A percentile compares a stretch with the other conserved stretches of the same genome.
phyloP scores from a whole-genome alignment of 306 rosid genomes.

The Spatholobus suberectus region DNA sequence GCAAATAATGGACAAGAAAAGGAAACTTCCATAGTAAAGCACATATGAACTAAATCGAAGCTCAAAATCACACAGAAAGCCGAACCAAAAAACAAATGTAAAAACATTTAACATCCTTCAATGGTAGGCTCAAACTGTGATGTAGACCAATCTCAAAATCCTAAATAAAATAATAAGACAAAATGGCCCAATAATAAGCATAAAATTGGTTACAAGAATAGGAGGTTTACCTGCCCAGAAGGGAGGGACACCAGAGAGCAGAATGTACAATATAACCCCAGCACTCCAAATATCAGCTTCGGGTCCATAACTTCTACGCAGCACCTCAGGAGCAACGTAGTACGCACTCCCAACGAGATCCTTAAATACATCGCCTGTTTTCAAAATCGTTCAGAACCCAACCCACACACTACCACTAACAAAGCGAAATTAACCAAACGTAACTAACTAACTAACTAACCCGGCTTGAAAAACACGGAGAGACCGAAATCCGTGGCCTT shows the following conservation, averaged over 20 bases:
- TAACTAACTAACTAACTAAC: background rate
- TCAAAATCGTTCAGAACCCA: background rate
- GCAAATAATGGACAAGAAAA: background rate
- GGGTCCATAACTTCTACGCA: background rate
- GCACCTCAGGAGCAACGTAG: conserved; percentile 6
- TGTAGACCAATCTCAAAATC: background rate
- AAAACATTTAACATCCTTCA: background rate
- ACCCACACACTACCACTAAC: background rate
- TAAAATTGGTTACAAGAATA: background rate
- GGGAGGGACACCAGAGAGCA: background rate
- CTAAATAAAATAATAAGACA: background rate
- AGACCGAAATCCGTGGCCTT: conserved; percentile 23
- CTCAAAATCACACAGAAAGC: too few species aligned
- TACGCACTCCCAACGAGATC: conserved; percentile 8
- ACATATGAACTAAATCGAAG: background rate
- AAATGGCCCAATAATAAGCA: too few species aligned
- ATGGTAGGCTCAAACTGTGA: background rate
- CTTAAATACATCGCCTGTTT: conserved; percentile 6
- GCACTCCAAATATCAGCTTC: conserved; percentile 17
- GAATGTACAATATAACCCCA: background rate
- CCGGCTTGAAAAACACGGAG: conserved; percentile 17
- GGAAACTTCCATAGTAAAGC: background rate
- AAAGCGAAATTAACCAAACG: background rate
- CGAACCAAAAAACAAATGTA: background rate
- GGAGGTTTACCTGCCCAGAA: background rate